Base-by-base conservation (phyloP, 371 early-diverging fungal species). In the Apophysomyces trapeziformis region DNA sequence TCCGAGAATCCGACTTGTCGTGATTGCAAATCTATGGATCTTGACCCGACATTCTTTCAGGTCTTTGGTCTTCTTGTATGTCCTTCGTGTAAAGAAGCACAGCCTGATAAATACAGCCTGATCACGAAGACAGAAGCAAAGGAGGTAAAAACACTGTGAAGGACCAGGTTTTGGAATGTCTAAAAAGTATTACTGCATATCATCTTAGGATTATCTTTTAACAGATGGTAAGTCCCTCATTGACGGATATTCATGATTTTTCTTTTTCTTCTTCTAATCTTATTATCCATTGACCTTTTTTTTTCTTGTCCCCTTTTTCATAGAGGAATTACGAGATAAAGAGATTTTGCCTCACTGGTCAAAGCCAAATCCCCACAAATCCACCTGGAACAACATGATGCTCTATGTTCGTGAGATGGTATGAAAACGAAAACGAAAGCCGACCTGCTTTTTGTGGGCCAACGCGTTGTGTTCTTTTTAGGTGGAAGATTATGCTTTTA, bases 371-470 rank as follows among this genome's bases (percentile, higher is more conserved):
- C 99, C 99, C 21, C 93, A 92, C 67, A 97, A 97, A 66, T 84
- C 93, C 0, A 96, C 94, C 1, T 98, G 93, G 90, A 93, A 93
- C 75, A 95, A 95, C 79, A 98, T 98, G 99, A 88, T 94, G 82
- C 78, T 97, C 14, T 97, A 92, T 69, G 80, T 96, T 35, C 87
- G 98, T 26, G 84, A 85, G 66, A 94, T 95, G 78, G 91, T 89
- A 78, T 56, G 61, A 36, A 8, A 26, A 2, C 32, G 32, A 26
- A 26, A 26, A 3, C 2, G 32, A 26, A 58, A 13, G 8, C 46
- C 16, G 16, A 45, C 16, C 13, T 4, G 16, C 46, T 13, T 45
- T 6, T 45, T n/a, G 13, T 61, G 14, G 35, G 26, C 18, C 37
- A 39, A 57, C 16, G 0, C 32, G 6, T 0, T 45, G 2, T 36